phyloP scores from a whole-genome alignment of 2,329 filamentous ascomycete genomes.

The Orbilia javanica region DNA sequence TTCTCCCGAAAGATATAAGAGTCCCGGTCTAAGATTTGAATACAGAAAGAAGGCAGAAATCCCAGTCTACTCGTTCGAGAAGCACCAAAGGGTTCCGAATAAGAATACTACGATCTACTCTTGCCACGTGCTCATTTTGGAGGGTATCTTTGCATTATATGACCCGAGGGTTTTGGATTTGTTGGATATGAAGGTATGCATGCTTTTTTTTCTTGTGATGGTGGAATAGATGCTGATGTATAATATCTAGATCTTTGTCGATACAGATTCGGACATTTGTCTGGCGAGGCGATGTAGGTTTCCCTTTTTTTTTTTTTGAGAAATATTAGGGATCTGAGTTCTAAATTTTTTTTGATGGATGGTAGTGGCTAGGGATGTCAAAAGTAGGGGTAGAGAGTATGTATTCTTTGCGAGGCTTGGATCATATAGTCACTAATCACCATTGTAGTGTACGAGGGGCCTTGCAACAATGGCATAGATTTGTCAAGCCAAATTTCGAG shows the following conservation, averaged over 20 bases:
- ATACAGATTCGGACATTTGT: conserved; percentile 94
- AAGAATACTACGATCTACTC: conserved; percentile 92
- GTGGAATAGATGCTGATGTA: conserved; percentile 6
- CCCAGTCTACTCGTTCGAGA: conserved; percentile 89
- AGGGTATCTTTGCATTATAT: conserved; percentile 95
- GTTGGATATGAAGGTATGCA: conserved; percentile 85
- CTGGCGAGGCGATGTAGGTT: conserved; percentile 83
- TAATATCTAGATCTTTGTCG: conserved; percentile 81
- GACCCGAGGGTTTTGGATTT: conserved; percentile 86
- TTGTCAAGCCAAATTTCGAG: conserved; percentile 96
- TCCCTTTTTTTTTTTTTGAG: no score
- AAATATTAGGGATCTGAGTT: neutral
- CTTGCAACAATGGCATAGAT: conserved; percentile 97
- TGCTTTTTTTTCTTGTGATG: neutral
- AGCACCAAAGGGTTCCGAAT: conserved; percentile 80
- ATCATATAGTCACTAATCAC: conserved; percentile 4
- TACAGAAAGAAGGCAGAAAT: conserved; percentile 87
- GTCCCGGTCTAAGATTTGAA: conserved; percentile 55
- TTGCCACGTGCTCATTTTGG: conserved; percentile 92
- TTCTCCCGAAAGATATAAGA: neutral
- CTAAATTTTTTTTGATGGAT: conserved; percentile 8
- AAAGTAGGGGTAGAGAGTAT: conserved; percentile 82
- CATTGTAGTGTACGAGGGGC: conserved; percentile 79
- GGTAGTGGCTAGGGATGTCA: conserved; percentile 78
- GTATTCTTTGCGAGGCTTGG: neutral